Evolutionary conservation across 495 filamentous ascomycete genomes (phyloP).

Genomic region (Amorphotheca resinae): DNA sequence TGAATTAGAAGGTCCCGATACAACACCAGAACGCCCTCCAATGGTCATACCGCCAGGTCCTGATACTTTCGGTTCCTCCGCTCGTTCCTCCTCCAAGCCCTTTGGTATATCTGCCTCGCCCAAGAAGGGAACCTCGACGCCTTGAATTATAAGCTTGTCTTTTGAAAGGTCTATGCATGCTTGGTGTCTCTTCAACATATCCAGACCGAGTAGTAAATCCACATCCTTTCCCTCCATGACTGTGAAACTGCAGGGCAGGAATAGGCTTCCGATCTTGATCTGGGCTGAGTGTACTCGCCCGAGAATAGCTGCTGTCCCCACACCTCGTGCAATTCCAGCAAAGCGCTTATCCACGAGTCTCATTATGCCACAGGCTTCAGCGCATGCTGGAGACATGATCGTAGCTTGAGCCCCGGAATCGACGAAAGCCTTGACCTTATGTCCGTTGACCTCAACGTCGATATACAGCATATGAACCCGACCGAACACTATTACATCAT

Average conservation of each 20-base stretch:
- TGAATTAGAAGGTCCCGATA: constrained; percentile 34
- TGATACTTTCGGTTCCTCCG: constrained; percentile 72
- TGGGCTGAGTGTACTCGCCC: constrained; percentile 89
- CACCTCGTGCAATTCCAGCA: constrained; percentile 80
- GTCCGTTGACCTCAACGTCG: constrained; percentile 85
- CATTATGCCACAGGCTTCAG: constrained; percentile 89
- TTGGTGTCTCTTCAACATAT: constrained; percentile 93
- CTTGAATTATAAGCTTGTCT: constrained; percentile 74
- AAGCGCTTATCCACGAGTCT: constrained; percentile 89
- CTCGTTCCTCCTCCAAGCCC: constrained; percentile 53
- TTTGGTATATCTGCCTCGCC: constrained; percentile 90
- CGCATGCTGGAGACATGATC: constrained; percentile 93
- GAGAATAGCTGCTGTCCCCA: constrained; percentile 87
- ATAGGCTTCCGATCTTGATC: constrained; percentile 81
- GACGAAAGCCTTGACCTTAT: constrained; percentile 89
- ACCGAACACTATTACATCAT: constrained; percentile 59
- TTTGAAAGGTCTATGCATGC: constrained; percentile 78
- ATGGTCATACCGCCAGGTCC: constrained; percentile 79
- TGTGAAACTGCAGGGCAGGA: constrained; percentile 91
- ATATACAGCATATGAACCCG: constrained; percentile 93
- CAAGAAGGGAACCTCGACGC: constrained; percentile 76
- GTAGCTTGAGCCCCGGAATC: constrained; percentile 97
- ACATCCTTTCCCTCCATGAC: constrained; percentile 99
- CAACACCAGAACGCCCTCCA: constrained; percentile 71
- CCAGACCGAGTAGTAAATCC: constrained; percentile 85